Base-by-base conservation (phyloP, 129 eudicot species). In the Artemisia tridentata region DNA sequence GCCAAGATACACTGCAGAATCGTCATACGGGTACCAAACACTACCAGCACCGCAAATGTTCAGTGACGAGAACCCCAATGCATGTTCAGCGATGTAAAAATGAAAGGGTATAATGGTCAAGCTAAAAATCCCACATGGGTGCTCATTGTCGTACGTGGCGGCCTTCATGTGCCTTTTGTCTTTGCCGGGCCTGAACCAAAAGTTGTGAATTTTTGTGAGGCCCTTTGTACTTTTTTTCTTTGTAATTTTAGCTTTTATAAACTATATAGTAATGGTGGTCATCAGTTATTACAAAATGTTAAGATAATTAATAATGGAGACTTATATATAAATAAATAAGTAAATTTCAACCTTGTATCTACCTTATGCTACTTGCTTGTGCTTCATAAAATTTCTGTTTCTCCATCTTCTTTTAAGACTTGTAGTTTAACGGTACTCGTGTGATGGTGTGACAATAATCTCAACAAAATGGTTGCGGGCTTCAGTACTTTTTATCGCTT, bases 1-100 rank as follows among this genome's bases (percentile, higher is more conserved):
- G 45, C 85, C 78, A 16, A 83, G 85, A 60, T 85, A 71, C 75
- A 86, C 84, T 1, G 77, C 88, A 12, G 89, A 87, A 55, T 12
- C 77, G 55, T 56, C 70, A 56, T 78, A 91, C 59, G 85, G 91
- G 19, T 85, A 83, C 76, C 88, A n/a, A n/a, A n/a, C n/a, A n/a
- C n/a, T 90, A 54, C 97, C 97, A 7, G 82, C 88, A 58, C 88
- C 88, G 10, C 98, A 92, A 72, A 86, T 92, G 83, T 92, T 92
- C 72, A 92, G 98, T 53, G 96, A 92, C 54, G 98, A 93, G 86
- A 93, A 93, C 80, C 98, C 98, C 68, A 89, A 93, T 80, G 98
- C 98, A 65, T 93, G 98, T 51, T 51, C 85, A 14, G 86, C 85
- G 17, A 93, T 93, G 98, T 93, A 82, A 92, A 76, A 72, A 49